Percentiles rank a stretch among this genome's conserved stretches.
Evolutionary conservation across 2,329 filamentous ascomycete genomes (phyloP).

Genomic region (Pseudocercospora crystallina): DNA sequence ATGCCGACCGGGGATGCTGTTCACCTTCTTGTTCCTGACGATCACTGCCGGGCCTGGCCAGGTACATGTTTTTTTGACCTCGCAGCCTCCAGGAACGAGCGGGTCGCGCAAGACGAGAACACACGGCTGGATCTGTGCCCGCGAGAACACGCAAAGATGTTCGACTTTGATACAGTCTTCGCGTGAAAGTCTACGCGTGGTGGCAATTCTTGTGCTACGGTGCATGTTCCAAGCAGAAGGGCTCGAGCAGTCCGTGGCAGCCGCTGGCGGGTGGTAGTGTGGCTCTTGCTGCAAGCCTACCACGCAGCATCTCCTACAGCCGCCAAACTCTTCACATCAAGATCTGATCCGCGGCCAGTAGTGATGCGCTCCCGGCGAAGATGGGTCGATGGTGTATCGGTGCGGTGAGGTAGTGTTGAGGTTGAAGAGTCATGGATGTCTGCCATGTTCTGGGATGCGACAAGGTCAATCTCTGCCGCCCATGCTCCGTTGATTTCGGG

Average conservation of each 20-base stretch:
- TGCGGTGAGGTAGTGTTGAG: background rate
- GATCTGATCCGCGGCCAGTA: background rate
- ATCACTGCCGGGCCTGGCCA: constrained; percentile 4
- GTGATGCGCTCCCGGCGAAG: background rate
- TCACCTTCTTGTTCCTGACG: constrained; percentile 7
- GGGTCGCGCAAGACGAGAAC: background rate
- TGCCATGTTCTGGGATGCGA: too few species aligned
- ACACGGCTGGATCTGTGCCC: background rate
- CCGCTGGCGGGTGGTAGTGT: constrained; percentile 1
- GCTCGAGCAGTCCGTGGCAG: background rate
- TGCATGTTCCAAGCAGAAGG: background rate
- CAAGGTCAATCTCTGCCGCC: background rate
- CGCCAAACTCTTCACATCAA: background rate
- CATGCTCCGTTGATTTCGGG: background rate
- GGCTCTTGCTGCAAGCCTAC: background rate
- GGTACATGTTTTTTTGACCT: background rate
- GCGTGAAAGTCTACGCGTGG: background rate
- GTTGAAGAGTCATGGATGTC: background rate
- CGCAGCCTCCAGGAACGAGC: background rate
- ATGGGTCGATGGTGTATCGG: background rate
- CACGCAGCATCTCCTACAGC: background rate
- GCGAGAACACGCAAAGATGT: background rate
- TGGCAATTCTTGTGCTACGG: too few species aligned
- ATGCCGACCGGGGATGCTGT: background rate
- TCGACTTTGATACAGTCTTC: background rate